phyloP scores from a whole-genome alignment of 2,329 filamentous ascomycete species.

The Colletotrichum nymphaeae region DNA sequence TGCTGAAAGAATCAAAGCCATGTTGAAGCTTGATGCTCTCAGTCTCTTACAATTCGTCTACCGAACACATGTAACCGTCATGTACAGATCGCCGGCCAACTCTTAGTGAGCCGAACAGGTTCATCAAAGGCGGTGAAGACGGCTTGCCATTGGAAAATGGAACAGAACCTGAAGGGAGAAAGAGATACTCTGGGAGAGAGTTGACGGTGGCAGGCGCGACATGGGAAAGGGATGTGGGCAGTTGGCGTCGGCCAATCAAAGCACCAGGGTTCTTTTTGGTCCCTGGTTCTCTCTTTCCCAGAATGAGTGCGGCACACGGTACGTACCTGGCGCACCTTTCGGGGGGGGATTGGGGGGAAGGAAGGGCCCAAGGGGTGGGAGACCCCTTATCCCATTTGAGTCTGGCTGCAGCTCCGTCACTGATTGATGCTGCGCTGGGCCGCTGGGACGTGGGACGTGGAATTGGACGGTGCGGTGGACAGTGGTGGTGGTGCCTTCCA shows the following conservation, averaged over 20 bases:
- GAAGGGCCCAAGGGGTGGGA: slow-evolving; percentile 9
- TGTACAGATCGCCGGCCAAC: not conserved
- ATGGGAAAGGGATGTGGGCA: slow-evolving; percentile 24
- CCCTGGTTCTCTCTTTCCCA: slow-evolving; percentile 1
- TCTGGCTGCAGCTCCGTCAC: not conserved
- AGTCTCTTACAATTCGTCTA: not conserved
- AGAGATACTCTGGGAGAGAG: not conserved
- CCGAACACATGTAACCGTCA: not conserved
- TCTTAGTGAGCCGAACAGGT: not conserved
- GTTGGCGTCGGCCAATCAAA: slow-evolving; percentile 16
- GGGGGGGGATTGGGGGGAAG: not conserved
- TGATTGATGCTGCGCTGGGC: not conserved
- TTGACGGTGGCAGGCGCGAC: not conserved
- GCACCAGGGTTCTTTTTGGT: not conserved
- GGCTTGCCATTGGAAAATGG: not conserved
- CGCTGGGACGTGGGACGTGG: not conserved
- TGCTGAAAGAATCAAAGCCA: not conserved
- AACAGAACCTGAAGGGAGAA: not conserved
- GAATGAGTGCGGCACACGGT: not conserved
- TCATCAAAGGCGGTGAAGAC: slow-evolving; percentile 31
- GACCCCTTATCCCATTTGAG: slow-evolving; percentile 25
- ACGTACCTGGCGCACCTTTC: not conserved
- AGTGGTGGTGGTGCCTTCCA: too few relatives aligned
- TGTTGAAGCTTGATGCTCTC: not conserved
- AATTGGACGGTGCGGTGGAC: slow-evolving; percentile 24